phyloP scores from a whole-genome alignment of 345 rosid species.

The Pugionium cornutum region DNA sequence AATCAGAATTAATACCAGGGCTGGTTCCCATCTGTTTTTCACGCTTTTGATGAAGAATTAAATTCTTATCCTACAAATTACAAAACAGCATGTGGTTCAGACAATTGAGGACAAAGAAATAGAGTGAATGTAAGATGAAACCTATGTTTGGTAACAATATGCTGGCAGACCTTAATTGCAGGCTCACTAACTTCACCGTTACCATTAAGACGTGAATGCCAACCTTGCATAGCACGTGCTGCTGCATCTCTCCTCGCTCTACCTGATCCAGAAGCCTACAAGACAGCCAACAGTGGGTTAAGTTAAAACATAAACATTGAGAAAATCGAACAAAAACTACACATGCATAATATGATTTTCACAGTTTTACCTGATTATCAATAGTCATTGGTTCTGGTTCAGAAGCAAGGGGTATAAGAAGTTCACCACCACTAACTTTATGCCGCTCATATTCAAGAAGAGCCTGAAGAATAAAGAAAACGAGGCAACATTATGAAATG shows the following conservation, averaged over 20 bases:
- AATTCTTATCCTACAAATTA: conserved; percentile 55
- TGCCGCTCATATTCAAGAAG: conserved; percentile 92
- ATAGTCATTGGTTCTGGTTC: conserved; percentile 51
- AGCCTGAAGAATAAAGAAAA: conserved; percentile 49
- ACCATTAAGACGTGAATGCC: conserved; percentile 80
- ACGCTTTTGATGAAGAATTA: conserved; percentile 62
- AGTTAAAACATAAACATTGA: conserved; percentile 19
- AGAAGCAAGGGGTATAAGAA: conserved; percentile 50
- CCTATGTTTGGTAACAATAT: conserved; percentile 25
- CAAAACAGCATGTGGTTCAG: conserved; percentile 35
- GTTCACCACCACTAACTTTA: conserved; percentile 63
- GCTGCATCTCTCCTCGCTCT: conserved; percentile 87
- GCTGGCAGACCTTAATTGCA: conserved; percentile 49
- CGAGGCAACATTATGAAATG: conserved; percentile 9
- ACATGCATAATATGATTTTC: conserved; percentile 4
- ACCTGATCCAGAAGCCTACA: conserved; percentile 61
- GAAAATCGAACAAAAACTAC: conserved; percentile 8
- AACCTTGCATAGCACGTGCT: conserved; percentile 96
- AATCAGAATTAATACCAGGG: conserved; percentile 48
- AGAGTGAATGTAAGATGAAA: conserved; percentile 21
- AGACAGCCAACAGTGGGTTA: not conserved
- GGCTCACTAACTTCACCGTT: conserved; percentile 72
- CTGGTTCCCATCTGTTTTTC: conserved; percentile 70
- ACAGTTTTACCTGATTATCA: conserved; percentile 60
- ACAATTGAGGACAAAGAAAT: not conserved